Evolutionary conservation across 805 yeast genomes (phyloP).

Genomic region (Candida glaebosa): DNA sequence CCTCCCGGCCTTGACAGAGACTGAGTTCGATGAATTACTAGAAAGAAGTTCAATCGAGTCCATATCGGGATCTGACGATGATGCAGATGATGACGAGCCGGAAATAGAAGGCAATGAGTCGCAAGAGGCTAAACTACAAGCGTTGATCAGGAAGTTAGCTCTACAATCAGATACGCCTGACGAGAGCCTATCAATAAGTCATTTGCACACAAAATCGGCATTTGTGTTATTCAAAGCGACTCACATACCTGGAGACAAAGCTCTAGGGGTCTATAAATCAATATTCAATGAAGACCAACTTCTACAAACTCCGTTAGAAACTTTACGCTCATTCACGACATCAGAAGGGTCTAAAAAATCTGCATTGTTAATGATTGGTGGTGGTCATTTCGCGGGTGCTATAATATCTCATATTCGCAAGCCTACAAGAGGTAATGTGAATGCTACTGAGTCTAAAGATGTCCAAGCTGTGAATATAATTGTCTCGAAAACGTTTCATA

Average conservation of each 20-base stretch:
- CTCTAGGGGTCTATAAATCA: conserved; percentile 67
- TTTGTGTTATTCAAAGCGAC: conserved; percentile 54
- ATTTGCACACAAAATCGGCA: conserved; percentile 69
- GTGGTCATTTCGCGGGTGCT: conserved; percentile 98
- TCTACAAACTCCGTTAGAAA: conserved; percentile 43
- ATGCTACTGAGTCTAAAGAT: conserved; percentile 41
- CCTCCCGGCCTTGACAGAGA: conserved; percentile 46
- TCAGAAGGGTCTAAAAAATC: conserved; percentile 37
- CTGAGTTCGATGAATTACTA: conserved; percentile 54
- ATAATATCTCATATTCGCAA: conserved; percentile 70
- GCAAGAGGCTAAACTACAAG: conserved; percentile 8
- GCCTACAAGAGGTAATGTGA: conserved; percentile 51
- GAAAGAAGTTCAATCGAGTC: conserved; percentile 51
- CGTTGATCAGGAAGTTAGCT: conserved; percentile 20
- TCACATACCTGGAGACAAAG: conserved; percentile 40
- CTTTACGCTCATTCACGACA: conserved; percentile 38
- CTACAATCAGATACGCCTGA: conserved; percentile 19
- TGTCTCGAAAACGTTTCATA: conserved; percentile 82
- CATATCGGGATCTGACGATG: conserved; percentile 49
- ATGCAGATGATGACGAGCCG: conserved; percentile 16
- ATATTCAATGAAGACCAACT: conserved; percentile 46
- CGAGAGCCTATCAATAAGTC: conserved; percentile 41
- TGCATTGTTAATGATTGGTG: conserved; percentile 90
- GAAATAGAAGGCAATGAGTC: conserved; percentile 17
- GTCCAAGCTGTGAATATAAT: conserved; percentile 65